Evolutionary conservation across 768 basidiomycete genomes (phyloP).

Genomic region (Kwoniella bestiolae): DNA sequence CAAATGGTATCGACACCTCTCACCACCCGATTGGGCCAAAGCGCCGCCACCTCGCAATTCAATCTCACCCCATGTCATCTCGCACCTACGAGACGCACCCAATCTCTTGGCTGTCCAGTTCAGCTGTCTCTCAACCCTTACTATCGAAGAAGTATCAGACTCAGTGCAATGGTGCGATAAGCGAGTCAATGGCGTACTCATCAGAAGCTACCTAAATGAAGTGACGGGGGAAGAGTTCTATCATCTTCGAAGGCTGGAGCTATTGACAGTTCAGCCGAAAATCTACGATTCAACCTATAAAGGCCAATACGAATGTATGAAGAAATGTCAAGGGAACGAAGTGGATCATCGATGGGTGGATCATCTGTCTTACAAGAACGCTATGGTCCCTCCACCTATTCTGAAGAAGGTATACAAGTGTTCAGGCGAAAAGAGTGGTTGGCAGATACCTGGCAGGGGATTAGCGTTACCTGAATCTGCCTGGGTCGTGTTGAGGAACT

Average conservation of each 20-base stretch:
- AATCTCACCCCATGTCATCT: conserved; percentile 20
- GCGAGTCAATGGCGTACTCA: conserved; percentile 20
- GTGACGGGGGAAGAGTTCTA: conserved; percentile 17
- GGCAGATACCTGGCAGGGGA: conserved; percentile 7
- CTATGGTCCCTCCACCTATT: conserved; percentile 7
- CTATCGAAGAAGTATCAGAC: conserved; percentile 6
- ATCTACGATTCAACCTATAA: conserved; percentile 4
- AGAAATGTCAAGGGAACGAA: background rate
- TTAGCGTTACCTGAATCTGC: conserved; percentile 13
- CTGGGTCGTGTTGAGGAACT: conserved; percentile 17
- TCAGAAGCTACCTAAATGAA: conserved; percentile 14
- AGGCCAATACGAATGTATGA: background rate
- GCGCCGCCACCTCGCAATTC: conserved; percentile 16
- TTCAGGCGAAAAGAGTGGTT: conserved; percentile 6
- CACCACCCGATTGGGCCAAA: conserved; percentile 23
- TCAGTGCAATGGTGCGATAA: conserved; percentile 9
- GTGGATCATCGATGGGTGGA: conserved; percentile 19
- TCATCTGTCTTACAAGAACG: conserved; percentile 15
- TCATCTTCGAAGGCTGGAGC: conserved; percentile 15
- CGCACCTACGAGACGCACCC: conserved; percentile 9
- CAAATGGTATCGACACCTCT: conserved; percentile 13
- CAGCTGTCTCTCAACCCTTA: background rate
- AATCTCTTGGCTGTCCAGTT: conserved; percentile 17
- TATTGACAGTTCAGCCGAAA: conserved; percentile 10
- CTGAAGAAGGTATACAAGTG: conserved; percentile 18